Evolutionary conservation across 805 yeast genomes (phyloP).

Genomic region (Hanseniaspora lachancei): DNA sequence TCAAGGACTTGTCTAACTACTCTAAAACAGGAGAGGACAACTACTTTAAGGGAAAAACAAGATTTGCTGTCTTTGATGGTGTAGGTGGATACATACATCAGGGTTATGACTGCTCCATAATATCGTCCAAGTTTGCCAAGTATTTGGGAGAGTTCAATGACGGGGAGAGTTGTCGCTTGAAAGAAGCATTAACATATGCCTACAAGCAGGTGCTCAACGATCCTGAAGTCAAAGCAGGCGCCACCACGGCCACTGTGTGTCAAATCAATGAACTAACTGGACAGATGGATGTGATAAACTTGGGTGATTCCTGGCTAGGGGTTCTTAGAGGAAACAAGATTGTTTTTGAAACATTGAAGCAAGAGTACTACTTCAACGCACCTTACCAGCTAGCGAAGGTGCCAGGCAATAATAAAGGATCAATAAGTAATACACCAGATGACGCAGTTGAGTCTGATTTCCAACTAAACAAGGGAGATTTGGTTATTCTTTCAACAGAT

Average conservation of each 20-base stretch:
- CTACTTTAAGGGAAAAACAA: conserved; percentile 38
- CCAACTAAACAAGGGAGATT: conserved; percentile 56
- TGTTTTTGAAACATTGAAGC: conserved; percentile 55
- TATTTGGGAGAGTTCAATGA: conserved; percentile 17
- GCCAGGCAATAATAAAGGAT: conserved; percentile 48
- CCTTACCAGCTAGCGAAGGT: conserved; percentile 83
- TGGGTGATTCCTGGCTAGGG: conserved; percentile 94
- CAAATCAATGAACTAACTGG: conserved; percentile 44
- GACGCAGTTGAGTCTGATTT: conserved; percentile 56
- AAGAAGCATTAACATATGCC: conserved; percentile 40
- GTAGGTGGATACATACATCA: conserved; percentile 96
- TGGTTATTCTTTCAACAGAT: conserved; percentile 80
- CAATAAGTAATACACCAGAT: conserved; percentile 56
- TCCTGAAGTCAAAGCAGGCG: conserved; percentile 69
- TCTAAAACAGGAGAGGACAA: conserved; percentile 75
- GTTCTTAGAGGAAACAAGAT: conserved; percentile 56
- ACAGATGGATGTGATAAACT: conserved; percentile 50
- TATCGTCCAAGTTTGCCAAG: conserved; percentile 65
- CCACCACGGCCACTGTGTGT: conserved; percentile 86
- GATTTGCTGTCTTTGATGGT: conserved; percentile 78
- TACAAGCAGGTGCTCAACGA: conserved; percentile 40
- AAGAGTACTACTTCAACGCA: conserved; percentile 79
- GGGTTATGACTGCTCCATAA: conserved; percentile 80
- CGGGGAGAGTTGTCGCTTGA: conserved; percentile 27
- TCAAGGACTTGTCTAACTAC: conserved; percentile 16